Conservation (phyloP, 495 filamentous ascomycete species). For the Xeromyces bisporus region DNA sequence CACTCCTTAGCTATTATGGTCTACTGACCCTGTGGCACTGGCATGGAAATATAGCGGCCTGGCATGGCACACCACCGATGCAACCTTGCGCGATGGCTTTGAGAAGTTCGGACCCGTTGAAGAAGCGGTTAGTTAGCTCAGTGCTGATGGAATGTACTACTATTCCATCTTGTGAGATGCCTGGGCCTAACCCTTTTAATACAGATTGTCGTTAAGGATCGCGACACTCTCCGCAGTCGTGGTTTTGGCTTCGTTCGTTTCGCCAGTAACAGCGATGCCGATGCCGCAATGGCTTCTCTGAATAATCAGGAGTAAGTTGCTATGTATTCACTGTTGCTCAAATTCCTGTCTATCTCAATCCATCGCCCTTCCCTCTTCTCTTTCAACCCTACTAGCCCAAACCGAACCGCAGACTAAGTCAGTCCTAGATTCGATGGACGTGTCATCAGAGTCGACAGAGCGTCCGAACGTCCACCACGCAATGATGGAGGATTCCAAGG, state of each 20-base stretch:
- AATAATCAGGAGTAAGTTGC: slow-evolving; percentile 77
- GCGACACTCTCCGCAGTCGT: slow-evolving; percentile 86
- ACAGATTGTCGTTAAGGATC: slow-evolving; percentile 94
- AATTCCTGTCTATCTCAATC: background rate
- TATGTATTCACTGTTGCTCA: slow-evolving; percentile 1
- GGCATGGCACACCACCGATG: slow-evolving; percentile 92
- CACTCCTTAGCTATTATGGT: slow-evolving; percentile 2
- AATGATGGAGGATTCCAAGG: slow-evolving; percentile 27
- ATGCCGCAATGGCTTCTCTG: slow-evolving; percentile 65
- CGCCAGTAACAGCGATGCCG: slow-evolving; percentile 61
- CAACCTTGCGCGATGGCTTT: slow-evolving; percentile 66
- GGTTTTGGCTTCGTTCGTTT: slow-evolving; percentile 96
- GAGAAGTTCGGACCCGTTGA: slow-evolving; percentile 75
- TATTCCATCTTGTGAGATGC: too few species aligned
- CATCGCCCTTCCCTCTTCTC: background rate
- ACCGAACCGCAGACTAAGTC: slow-evolving; percentile 3
- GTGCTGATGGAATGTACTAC: too few species aligned
- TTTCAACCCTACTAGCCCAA: background rate
- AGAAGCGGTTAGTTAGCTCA: slow-evolving; percentile 83
- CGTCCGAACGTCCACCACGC: slow-evolving; percentile 51
- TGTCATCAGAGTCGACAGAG: slow-evolving; percentile 88
- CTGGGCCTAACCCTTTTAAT: too few species aligned
- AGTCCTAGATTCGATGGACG: slow-evolving; percentile 78
- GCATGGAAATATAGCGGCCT: slow-evolving; percentile 51
- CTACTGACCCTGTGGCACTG: slow-evolving; percentile 2